phyloP scores from a whole-genome alignment of 192 early-diverging fungal species.

The Lunasporangiospora selenospora region DNA sequence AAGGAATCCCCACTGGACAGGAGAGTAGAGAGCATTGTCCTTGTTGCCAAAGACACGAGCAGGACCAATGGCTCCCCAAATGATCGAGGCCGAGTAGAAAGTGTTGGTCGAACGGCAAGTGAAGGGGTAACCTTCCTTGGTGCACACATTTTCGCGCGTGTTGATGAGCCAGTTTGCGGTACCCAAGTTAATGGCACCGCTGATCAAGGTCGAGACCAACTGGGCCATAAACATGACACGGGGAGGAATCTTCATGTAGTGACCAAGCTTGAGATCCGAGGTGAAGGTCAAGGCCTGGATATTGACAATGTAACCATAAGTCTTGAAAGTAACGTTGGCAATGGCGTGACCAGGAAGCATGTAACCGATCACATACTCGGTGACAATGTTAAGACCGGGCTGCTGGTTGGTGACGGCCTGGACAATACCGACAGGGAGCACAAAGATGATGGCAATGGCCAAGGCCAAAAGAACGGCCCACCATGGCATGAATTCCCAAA shows the following conservation, averaged over 20 bases:
- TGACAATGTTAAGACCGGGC: constrained; percentile 56
- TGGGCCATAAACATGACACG: constrained; percentile 73
- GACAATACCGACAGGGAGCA: constrained; percentile 64
- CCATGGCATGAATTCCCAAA: constrained; percentile 56
- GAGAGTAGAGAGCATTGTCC: constrained; percentile 5
- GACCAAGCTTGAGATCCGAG: constrained; percentile 75
- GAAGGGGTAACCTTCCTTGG: constrained; percentile 45
- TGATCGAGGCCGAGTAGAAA: constrained; percentile 63
- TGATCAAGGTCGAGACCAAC: constrained; percentile 67
- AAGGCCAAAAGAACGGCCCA: constrained; percentile 54
- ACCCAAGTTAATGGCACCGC: constrained; percentile 66
- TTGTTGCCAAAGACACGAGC: constrained; percentile 52
- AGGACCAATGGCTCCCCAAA: constrained; percentile 68
- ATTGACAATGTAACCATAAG: constrained; percentile 62
- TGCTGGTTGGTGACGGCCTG: constrained; percentile 59
- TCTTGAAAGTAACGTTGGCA: constrained; percentile 66
- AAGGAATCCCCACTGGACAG: constrained; percentile 14
- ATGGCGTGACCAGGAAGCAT: constrained; percentile 59
- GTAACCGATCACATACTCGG: constrained; percentile 60
- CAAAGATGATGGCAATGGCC: constrained; percentile 48
- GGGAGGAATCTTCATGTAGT: constrained; percentile 84
- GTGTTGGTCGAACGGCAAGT: constrained; percentile 52
- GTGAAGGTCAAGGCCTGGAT: constrained; percentile 78
- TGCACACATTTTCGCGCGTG: constrained; percentile 48
- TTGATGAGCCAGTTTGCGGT: constrained; percentile 51